Evolutionary conservation across 2,329 filamentous ascomycete species (phyloP).

Genomic region (Pseudocercospora cruenta): DNA sequence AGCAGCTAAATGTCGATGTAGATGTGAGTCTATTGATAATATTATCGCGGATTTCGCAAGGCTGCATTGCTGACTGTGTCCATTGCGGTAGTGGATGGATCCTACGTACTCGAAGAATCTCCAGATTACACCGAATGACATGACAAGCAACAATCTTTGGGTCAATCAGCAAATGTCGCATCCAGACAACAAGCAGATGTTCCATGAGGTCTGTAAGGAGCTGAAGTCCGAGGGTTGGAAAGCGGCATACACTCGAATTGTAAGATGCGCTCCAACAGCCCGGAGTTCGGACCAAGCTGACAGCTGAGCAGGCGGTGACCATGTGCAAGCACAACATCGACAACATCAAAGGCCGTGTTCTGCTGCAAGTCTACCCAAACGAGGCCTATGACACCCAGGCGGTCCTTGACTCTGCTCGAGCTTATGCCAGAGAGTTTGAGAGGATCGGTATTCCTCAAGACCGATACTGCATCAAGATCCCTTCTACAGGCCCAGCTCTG

Average conservation of each 20-base stretch:
- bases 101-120: conserved; percentile 27
- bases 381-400: conserved; percentile 25
- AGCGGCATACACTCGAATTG: conserved; percentile 27
- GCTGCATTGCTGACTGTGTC: background rate
- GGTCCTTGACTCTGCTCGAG: conserved; percentile 25
- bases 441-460: conserved; percentile 31
- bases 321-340: conserved; percentile 30
- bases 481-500: conserved; percentile 66
- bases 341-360: conserved; percentile 28
- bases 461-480: conserved; percentile 66
- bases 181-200: conserved; percentile 26
- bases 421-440: conserved; percentile 33
- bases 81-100: conserved; percentile 22
- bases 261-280: conserved; percentile 7
- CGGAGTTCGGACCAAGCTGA: conserved; percentile 3
- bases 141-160: conserved; percentile 28
- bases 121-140: conserved; percentile 26
- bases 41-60: background rate
- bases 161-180: conserved; percentile 29
- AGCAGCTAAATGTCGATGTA: conserved; percentile 27
- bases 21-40: conserved; percentile 5
- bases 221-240: conserved; percentile 28
- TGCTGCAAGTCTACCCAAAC: conserved; percentile 28
- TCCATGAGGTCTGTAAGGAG: conserved; percentile 29
- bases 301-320: conserved; percentile 17